Evolutionary conservation across 768 basidiomycete species (phyloP), one percentile per base, ranked within the genome.

Genomic region (Serendipita sp.): DNA sequence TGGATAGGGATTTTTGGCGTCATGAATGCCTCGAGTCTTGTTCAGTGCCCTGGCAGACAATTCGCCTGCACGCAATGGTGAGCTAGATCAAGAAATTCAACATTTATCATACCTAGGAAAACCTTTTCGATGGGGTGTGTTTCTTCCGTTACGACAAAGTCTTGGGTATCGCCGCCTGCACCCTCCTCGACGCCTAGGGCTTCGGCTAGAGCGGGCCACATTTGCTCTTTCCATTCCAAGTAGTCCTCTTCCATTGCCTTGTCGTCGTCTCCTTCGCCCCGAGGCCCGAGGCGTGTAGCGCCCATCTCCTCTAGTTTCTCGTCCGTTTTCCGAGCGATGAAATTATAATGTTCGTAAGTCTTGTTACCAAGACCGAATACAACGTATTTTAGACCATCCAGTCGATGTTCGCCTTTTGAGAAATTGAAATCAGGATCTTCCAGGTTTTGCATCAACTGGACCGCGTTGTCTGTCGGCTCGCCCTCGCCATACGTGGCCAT

Each of bases 161-260:
- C 95, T 45, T 95, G 84, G 32, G 88, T 83, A 72, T 99, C 95
- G 62, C 91, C 93, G 63, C 92, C 92, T 69, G 93, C 93, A 44
- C 96, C 95, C 74, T 97, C 96, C 74, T 97, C 94, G 62, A 96
- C 92, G 63, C 81, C 81, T 81, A 97, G 81, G 24, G 81, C 81
- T 64, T 79, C 73, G n/a, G 92, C 80, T 67, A 98, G 90, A 3
- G 85, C 84, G 16, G 88, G 86, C 89, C 93, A 98, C 93, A 98
- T 94, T 69, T 80, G 81, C 71, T 99, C 95, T 75, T 98, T 99
- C 95, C 95, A 99, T 70, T 91, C 93, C 11, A 99, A 83, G 73
- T 98, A 99, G 74, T 99, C 95, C 77, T 99, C 95, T 74, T 99
- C 95, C 94, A 99, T 97, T 72, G 89, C 92, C 79, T 96, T 96